These are phyloP conservation scores for Paramecium sonneborni DNA, from an alignment of 73 alveolate genomes.

Conservation along the genomic window DNA sequence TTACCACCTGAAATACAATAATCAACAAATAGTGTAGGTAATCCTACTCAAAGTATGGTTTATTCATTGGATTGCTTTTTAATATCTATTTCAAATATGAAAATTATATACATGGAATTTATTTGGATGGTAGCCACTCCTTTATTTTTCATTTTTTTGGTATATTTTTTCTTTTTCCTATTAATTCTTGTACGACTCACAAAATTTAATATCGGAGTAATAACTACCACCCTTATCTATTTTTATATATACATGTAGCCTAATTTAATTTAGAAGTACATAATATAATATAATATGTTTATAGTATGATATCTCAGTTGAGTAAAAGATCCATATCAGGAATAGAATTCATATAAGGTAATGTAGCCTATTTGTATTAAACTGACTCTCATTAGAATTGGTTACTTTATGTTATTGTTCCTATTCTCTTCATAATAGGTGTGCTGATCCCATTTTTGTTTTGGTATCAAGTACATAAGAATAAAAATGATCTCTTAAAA, in stretches of 20 bases:
- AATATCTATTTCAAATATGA: neutral
- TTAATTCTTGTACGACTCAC: neutral
- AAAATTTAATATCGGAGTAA: neutral
- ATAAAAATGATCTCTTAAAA: neutral
- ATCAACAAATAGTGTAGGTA: constrained; percentile 1
- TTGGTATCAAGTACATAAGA: neutral
- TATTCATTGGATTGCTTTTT: constrained; percentile 35
- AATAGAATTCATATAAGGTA: neutral
- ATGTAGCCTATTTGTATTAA: constrained; percentile 4
- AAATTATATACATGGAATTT: neutral
- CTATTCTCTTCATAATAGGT: neutral
- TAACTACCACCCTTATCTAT: constrained; percentile 18
- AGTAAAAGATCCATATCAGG: constrained; percentile 1
- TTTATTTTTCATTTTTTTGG: neutral
- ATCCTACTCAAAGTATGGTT: constrained; percentile 23
- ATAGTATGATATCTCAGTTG: constrained; percentile 1
- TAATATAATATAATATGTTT: no score
- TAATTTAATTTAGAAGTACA: neutral
- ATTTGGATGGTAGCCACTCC: constrained; percentile 45
- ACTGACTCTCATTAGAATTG: neutral
- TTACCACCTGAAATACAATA: constrained; percentile 3
- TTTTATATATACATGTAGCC: constrained; percentile 41
- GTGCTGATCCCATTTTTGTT: neutral
- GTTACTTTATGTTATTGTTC: neutral
- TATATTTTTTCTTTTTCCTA: neutral